Base-by-base conservation (phyloP, 139 green algal species). In the Penium margaritaceum region DNA sequence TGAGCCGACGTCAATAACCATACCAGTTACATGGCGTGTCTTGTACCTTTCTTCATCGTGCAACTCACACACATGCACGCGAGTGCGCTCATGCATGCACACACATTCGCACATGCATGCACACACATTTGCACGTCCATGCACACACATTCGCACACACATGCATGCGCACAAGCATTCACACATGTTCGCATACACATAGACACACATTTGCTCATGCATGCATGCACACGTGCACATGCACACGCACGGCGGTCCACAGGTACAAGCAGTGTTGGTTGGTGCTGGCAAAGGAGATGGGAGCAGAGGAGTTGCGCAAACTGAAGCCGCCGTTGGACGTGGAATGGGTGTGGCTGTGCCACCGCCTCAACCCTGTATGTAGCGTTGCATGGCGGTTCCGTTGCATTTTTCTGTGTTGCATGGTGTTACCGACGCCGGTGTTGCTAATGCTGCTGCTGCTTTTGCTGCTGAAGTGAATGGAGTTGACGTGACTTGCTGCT, bases 231-330 rank as follows among this genome's bases (percentile, higher is more conserved):
- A 51, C 12, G 9, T 12, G 12, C 41, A 12, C 41, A 51, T 12
- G 9, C 41, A 51, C 12, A 12, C 41, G n/a, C n/a, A n/a, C n/a
- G n/a, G n/a, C n/a, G n/a, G n/a, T n/a, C n/a, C 17, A 21, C 70
- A 77, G 70, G 63, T 77, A 77, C 63, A 34, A 71, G 46, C 41
- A 77, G 19, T 77, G 57, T 6, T 77, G 70, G 70, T 34, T 77
- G 30, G 57, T 53, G 3, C 33, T 77, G 44, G 70, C 70, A 3
- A 33, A 75, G 39, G 57, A 15, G 21, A 30, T 70, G 27, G 6
- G 36, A 2, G 24, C 46, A 7, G 37, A 67, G 3, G 68, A 54
- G 36, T 21, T 41, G 62, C 62, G 27, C 33, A 27, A 41, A 19
- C 51, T 64, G 27, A 15, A 70, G 44, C 70, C 70, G 27, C 70